phyloP scores from a whole-genome alignment of 1,284 basidiomycete genomes.

The Trichosporon sp. region DNA sequence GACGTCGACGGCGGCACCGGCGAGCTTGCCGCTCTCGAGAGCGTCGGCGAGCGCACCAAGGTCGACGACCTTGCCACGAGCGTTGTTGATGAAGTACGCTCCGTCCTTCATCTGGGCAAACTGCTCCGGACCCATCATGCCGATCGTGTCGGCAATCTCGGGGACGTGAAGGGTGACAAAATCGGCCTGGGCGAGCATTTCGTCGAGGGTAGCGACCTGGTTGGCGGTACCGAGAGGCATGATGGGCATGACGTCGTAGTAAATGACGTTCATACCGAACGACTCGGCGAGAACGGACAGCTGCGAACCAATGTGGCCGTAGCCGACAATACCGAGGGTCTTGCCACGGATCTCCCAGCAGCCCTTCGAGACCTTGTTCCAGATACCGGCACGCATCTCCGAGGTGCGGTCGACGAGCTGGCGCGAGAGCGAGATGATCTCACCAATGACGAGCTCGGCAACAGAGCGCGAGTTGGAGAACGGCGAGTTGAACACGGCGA shows the following conservation, averaged over 20 bases:
- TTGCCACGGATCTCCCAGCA: conserved; percentile 99
- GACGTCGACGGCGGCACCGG: conserved; percentile 93
- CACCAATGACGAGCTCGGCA: conserved; percentile 94
- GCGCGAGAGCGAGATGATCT: conserved; percentile 90
- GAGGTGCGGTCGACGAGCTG: conserved; percentile 87
- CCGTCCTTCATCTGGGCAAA: conserved; percentile 93
- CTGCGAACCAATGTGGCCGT: conserved; percentile 98
- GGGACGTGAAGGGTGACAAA: conserved; percentile 97
- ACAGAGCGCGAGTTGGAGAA: conserved; percentile 99
- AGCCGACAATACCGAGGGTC: conserved; percentile 96
- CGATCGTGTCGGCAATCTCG: conserved; percentile 91
- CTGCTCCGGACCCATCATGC: conserved; percentile 82
- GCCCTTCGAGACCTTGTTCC: conserved; percentile 99
- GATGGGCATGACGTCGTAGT: conserved; percentile 93
- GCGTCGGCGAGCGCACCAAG: conserved; percentile 85
- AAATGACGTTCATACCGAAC: conserved; percentile 94
- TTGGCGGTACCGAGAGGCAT: conserved; percentile 96
- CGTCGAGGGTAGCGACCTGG: conserved; percentile 80
- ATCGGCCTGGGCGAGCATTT: conserved; percentile 78
- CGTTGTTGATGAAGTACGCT: conserved; percentile 96
- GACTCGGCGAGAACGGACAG: conserved; percentile 96
- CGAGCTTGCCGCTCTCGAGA: conserved; percentile 80
- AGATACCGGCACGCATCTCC: conserved; percentile 86
- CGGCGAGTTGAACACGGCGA: conserved; percentile 99
- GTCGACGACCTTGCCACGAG: conserved; percentile 92